Evolutionary conservation across 192 early-diverging fungal genomes (phyloP).

Genomic region (Coemansia sp.): DNA sequence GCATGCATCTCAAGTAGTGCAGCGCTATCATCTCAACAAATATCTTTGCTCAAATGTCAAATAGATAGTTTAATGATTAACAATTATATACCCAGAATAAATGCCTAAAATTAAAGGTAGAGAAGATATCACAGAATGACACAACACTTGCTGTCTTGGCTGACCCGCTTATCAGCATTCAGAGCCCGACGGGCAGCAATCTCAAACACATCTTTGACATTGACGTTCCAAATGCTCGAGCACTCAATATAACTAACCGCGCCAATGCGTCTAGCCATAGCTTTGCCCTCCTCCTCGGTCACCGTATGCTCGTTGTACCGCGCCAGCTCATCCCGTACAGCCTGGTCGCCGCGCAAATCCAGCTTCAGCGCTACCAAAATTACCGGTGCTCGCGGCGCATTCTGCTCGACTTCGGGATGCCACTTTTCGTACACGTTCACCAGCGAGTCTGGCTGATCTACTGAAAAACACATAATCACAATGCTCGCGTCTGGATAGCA

Average conservation of each 20-base stretch:
- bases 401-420: slow-evolving; percentile 29
- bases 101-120: neutral
- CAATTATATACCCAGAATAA: neutral
- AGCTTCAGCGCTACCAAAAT: slow-evolving; percentile 49
- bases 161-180: neutral
- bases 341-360: slow-evolving; percentile 42
- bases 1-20: neutral
- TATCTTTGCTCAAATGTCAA: neutral
- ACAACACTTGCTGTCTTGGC: slow-evolving; percentile 20
- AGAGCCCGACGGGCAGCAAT: slow-evolving; percentile 62
- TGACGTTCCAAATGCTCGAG: slow-evolving; percentile 57
- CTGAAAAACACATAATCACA: slow-evolving; percentile 89
- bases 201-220: slow-evolving; percentile 55
- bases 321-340: slow-evolving; percentile 25
- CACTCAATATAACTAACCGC: slow-evolving; percentile 83
- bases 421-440: slow-evolving; percentile 67
- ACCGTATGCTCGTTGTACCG: slow-evolving; percentile 42
- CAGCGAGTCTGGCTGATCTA: slow-evolving; percentile 77
- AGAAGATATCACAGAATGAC: slow-evolving; percentile 32
- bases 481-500: slow-evolving; percentile 95
- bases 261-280: slow-evolving; percentile 65
- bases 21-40: too few relatives aligned
- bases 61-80: neutral
- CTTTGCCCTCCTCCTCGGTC: slow-evolving; percentile 57
- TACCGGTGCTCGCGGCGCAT: slow-evolving; percentile 17